These are phyloP conservation scores for Leptographium lundbergii DNA, from an alignment of 2,329 filamentous ascomycete genomes.

Conservation along the genomic window DNA sequence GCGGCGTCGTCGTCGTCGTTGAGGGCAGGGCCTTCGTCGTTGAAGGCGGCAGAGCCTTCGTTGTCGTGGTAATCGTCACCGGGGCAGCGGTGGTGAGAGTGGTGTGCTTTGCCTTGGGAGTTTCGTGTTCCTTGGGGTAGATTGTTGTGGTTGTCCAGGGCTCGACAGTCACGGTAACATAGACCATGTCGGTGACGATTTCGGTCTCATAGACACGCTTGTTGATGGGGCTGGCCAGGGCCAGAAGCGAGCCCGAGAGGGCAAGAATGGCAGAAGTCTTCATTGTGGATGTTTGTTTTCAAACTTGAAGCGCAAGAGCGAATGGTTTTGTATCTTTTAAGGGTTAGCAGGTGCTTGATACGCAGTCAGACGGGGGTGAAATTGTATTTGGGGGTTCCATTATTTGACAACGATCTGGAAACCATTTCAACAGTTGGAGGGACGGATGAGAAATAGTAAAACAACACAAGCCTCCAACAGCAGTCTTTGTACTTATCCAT, in stretches of 20 bases:
- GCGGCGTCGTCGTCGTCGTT: not conserved
- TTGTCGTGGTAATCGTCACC: constrained; percentile 1
- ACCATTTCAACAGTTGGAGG: not conserved
- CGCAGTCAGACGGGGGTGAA: not conserved
- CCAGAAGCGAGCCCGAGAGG: constrained; percentile 32
- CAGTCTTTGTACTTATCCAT: not conserved
- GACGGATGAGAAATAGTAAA: not conserved
- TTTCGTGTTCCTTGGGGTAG: constrained; percentile 8
- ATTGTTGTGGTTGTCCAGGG: not conserved
- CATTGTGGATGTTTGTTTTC: constrained; percentile 25
- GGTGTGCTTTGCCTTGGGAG: constrained; percentile 14
- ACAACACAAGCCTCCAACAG: not conserved
- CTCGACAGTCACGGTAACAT: constrained; percentile 30
- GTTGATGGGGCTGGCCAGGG: constrained; percentile 29
- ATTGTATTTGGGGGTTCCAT: not conserved
- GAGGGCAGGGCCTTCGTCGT: too few relatives aligned
- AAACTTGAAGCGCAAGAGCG: not conserved
- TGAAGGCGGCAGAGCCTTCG: constrained; percentile 4
- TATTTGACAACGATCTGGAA: not conserved
- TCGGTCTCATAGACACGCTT: constrained; percentile 28
- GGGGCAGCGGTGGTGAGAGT: not conserved
- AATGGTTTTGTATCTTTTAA: not conserved
- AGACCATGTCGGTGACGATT: constrained; percentile 27
- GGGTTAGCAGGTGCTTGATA: not conserved
- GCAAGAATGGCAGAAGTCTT: constrained; percentile 35